These are phyloP conservation scores for Quercus bicolor DNA, from an alignment of 306 rosid genomes.

Conservation along the genomic window DNA sequence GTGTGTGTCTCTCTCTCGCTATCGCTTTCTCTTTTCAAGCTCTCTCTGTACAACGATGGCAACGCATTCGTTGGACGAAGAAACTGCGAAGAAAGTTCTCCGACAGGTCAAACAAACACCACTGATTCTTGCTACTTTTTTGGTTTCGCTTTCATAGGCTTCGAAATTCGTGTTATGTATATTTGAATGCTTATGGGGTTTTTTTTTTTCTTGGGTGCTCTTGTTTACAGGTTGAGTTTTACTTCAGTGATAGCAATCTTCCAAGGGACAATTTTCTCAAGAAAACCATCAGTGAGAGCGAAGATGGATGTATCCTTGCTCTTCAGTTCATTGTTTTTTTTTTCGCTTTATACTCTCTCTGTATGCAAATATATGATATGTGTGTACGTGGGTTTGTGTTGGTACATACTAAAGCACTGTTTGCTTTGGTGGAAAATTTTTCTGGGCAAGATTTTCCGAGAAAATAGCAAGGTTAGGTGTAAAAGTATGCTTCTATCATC, in stretches of 20 bases:
- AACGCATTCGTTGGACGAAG: constrained; percentile 59
- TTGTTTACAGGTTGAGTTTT: constrained; percentile 73
- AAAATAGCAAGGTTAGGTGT: background rate
- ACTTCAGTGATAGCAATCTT: constrained; percentile 93
- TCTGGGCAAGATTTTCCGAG: background rate
- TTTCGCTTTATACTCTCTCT: background rate
- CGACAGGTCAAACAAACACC: constrained; percentile 49
- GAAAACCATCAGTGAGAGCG: constrained; percentile 53
- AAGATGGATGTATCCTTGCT: constrained; percentile 83
- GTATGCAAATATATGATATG: too few species aligned
- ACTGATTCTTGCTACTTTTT: background rate
- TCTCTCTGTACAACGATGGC: constrained; percentile 38
- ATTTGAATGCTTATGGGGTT: too few species aligned
- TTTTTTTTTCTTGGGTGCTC: background rate
- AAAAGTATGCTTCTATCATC: background rate
- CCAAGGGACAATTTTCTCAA: constrained; percentile 65
- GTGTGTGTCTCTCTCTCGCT: background rate
- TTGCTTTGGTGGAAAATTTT: too few species aligned
- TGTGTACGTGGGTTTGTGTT: background rate
- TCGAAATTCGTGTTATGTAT: background rate
- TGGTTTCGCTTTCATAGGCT: background rate
- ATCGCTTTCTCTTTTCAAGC: background rate
- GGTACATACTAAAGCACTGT: background rate
- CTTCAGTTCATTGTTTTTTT: background rate
- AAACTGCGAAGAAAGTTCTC: constrained; percentile 64